Conservation (phyloP, 257 asterid species). For the Capsicum chinense region DNA sequence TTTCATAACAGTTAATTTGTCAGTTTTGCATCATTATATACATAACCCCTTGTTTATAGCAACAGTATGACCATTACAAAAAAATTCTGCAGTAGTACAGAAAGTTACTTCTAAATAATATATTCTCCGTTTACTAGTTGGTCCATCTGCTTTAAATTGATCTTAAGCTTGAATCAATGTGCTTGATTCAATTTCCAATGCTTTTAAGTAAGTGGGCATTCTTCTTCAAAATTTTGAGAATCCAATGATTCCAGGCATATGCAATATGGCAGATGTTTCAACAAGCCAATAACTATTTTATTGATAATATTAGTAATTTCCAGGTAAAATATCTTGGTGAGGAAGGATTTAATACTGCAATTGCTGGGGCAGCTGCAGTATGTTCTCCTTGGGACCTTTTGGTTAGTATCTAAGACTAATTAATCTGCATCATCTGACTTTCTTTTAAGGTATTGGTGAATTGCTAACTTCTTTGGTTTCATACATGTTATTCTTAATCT, state of each 20-base stretch:
- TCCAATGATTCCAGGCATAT: background rate
- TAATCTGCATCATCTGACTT: background rate
- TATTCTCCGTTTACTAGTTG: background rate
- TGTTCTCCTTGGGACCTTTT: constrained; percentile 97
- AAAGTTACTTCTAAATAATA: background rate
- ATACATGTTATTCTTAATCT: background rate
- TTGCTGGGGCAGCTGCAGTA: constrained; percentile 87
- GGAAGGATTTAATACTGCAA: constrained; percentile 70
- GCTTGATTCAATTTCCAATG: constrained; percentile 3
- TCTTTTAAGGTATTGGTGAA: background rate
- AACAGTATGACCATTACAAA: constrained; percentile 10
- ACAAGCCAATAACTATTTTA: constrained; percentile 1
- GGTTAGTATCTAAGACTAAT: constrained; percentile 52
- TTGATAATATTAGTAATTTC: constrained; percentile 25
- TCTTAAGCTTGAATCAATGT: background rate
- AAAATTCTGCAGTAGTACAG: background rate
- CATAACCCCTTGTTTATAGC: background rate
- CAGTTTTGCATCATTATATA: background rate
- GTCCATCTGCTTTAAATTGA: constrained; percentile 13
- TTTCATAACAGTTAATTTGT: background rate
- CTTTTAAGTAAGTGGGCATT: background rate
- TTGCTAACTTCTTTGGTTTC: background rate
- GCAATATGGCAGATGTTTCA: background rate
- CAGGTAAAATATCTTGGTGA: constrained; percentile 86
- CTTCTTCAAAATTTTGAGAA: background rate